Base-by-base conservation (phyloP, 306 rosid genomes). In the Fagus crenata region DNA sequence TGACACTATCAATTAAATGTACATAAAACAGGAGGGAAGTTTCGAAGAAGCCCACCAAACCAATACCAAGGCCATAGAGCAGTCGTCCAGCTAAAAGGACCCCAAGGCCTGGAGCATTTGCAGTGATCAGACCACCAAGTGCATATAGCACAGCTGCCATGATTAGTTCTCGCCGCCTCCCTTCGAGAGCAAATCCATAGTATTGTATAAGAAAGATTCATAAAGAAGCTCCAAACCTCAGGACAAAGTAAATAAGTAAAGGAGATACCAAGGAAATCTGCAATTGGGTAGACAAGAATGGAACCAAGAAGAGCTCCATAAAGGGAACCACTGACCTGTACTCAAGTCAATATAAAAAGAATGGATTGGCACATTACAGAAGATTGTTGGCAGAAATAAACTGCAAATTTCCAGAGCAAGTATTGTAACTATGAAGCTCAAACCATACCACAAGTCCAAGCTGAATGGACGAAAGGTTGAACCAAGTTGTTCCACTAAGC, bases 271-370 rank as follows among this genome's bases (percentile, higher is more conserved):
- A 95, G 96, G 77, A 92, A 90, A 86, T 95, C 98, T 64, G 97
- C 85, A 83, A 95, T 81, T 49, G 89, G 90, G 75, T 69, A 95
- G 51, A 90, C 97, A 65, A 89, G 84, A 83, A 89, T 81, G 71
- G 97, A 92, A 82, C 97, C 97, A 64, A 90, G 76, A 85, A 92
- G 97, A 87, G 99, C 99, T 82, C 99, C 99, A 59, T 95, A 92
- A 3, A 92, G 85, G 72, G 98, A 95, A 67, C 97, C 97, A 81
- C 98, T 92, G 39, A 95, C 97, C 98, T 95, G 81, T 70, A 65
- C 73, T 15, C 61, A 74, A 49, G 7, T n/a, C 18, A 46, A 69
- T 22, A 40, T 22, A 36, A 6, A 65, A 37, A 33, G 42, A 74
- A 41, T 41, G 5, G 7, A 70, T 6, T 61, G 31, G 73, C 35